These are phyloP conservation scores for Zopfochytrium polystomum DNA, from an alignment of 371 early-diverging fungal genomes.

Conservation along the genomic window DNA sequence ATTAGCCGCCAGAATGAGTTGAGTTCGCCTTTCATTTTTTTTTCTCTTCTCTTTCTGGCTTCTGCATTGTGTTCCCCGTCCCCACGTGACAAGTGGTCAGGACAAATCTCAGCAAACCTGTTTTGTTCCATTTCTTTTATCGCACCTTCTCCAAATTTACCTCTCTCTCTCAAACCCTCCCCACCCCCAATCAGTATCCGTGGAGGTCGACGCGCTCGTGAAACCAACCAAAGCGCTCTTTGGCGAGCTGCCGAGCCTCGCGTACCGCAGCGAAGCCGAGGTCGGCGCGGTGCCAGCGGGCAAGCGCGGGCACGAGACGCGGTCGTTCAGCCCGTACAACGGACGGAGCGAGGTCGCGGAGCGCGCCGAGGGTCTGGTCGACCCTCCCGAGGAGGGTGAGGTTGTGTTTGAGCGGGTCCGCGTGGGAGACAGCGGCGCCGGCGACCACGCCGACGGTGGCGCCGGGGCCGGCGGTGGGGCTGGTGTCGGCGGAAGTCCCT, in stretches of 20 bases:
- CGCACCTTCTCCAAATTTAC: background rate
- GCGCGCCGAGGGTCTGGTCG: background rate
- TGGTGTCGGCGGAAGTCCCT: too few relatives aligned
- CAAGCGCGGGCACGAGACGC: conserved; percentile 1
- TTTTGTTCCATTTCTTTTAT: background rate
- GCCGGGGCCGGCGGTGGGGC: too few relatives aligned
- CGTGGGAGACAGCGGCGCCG: too few relatives aligned
- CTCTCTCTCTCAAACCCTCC: background rate
- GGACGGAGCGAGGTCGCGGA: background rate
- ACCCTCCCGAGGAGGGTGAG: background rate
- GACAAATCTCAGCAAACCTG: background rate
- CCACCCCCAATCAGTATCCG: conserved; percentile 3
- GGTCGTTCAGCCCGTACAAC: too few relatives aligned
- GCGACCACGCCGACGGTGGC: too few relatives aligned
- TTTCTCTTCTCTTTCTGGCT: background rate
- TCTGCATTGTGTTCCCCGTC: background rate
- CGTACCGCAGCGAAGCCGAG: background rate
- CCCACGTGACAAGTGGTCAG: background rate
- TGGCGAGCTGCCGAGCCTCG: conserved; percentile 13
- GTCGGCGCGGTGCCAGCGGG: background rate
- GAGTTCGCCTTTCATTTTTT: background rate
- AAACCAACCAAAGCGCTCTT: conserved; percentile 14
- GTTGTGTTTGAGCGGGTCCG: background rate
- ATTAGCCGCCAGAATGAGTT: conserved; percentile 5
- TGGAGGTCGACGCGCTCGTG: conserved; percentile 16